Evolutionary conservation across 1,284 basidiomycete genomes (phyloP).

Genomic region (Thelephora terrestris): DNA sequence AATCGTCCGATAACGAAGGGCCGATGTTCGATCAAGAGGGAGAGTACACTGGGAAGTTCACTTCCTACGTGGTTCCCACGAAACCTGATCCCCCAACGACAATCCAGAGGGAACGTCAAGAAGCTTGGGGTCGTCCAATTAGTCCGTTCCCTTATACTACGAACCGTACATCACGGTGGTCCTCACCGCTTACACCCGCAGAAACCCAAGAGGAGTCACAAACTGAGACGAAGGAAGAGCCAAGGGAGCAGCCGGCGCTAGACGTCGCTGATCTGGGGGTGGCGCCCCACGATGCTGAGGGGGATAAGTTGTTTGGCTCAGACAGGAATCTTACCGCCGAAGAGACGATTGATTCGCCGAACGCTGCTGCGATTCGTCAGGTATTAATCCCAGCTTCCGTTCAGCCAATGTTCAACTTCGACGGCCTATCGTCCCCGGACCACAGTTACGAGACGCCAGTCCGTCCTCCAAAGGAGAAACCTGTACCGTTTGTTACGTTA

Average conservation of each 20-base stretch:
- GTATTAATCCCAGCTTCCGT: neutral
- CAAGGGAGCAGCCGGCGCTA: no score
- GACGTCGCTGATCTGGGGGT: no score
- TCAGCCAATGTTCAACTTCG: neutral
- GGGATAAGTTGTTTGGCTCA: no score
- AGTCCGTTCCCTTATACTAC: constrained; percentile 38
- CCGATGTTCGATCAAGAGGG: constrained; percentile 30
- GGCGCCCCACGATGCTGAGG: no score
- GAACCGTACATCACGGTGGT: neutral
- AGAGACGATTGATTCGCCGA: neutral
- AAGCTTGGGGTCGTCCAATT: constrained; percentile 57
- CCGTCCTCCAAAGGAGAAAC: neutral
- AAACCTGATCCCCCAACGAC: constrained; percentile 61
- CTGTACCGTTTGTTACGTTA: no score
- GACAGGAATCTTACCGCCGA: neutral
- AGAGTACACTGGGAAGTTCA: constrained; percentile 57
- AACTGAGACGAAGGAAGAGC: constrained; percentile 6
- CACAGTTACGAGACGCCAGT: neutral
- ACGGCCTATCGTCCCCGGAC: neutral
- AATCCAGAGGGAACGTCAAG: constrained; percentile 36
- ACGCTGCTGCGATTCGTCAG: neutral
- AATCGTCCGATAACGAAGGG: constrained; percentile 22
- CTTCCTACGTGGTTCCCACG: constrained; percentile 40
- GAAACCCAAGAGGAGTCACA: neutral
- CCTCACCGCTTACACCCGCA: constrained; percentile 7